Evolutionary conservation across 1,284 basidiomycete species (phyloP).

Genomic region (Ustilago trichophora): DNA sequence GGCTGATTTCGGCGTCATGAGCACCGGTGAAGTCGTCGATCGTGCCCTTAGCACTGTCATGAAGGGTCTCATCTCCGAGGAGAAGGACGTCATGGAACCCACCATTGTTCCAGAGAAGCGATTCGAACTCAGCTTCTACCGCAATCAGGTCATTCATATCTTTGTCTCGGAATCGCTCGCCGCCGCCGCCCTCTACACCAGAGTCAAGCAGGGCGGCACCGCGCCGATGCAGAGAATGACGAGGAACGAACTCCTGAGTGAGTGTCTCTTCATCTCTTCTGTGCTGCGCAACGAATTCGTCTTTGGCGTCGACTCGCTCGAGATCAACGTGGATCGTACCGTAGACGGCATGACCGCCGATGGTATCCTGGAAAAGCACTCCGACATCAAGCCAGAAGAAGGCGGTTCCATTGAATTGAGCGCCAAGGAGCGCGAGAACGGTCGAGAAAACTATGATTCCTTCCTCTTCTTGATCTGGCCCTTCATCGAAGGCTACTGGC

Average conservation of each 20-base stretch:
- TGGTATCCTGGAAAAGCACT: conserved; percentile 33
- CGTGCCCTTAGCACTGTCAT: conserved; percentile 62
- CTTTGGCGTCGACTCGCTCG: conserved; percentile 63
- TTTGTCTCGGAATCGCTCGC: conserved; percentile 60
- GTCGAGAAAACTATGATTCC: conserved; percentile 64
- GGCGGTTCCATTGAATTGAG: conserved; percentile 42
- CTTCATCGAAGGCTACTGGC: conserved; percentile 66
- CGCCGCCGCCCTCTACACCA: conserved; percentile 63
- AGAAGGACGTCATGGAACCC: conserved; percentile 65
- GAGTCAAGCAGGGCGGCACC: conserved; percentile 66
- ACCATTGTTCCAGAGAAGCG: conserved; percentile 64
- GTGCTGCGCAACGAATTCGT: conserved; percentile 67
- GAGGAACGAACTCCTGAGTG: conserved; percentile 44
- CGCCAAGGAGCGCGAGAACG: conserved; percentile 56
- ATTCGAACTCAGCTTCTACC: conserved; percentile 67
- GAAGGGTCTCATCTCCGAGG: conserved; percentile 64
- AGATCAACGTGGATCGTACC: conserved; percentile 61
- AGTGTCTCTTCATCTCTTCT: conserved; percentile 63
- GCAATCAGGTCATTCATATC: conserved; percentile 66
- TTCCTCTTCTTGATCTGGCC: conserved; percentile 64
- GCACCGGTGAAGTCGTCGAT: conserved; percentile 62
- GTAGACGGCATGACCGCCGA: conserved; percentile 46
- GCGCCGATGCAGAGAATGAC: conserved; percentile 64
- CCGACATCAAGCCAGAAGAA: conserved; percentile 30
- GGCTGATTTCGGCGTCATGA: conserved; percentile 64